phyloP scores from a whole-genome alignment of 2,329 filamentous ascomycete species.

The Pseudogymnoascus sp. region DNA sequence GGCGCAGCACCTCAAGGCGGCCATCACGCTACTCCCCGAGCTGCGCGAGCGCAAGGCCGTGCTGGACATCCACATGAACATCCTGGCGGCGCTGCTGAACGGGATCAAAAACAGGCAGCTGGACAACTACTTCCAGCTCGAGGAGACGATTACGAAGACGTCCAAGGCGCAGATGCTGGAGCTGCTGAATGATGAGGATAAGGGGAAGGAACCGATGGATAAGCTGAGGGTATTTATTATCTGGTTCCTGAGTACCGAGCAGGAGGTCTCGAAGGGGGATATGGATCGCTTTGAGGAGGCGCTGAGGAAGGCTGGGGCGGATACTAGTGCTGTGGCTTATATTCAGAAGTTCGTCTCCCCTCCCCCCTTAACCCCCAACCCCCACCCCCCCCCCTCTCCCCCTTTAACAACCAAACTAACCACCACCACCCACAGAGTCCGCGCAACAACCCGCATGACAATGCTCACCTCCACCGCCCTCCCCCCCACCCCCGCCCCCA shows the following conservation, averaged over 20 bases:
- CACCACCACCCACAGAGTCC: conserved; percentile 49
- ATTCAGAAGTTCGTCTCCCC: conserved; percentile 63
- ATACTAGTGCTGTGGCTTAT: conserved; percentile 73
- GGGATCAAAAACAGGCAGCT: conserved; percentile 93
- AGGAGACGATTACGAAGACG: conserved; percentile 87
- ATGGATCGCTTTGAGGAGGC: conserved; percentile 82
- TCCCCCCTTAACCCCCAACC: not conserved
- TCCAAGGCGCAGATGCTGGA: conserved; percentile 84
- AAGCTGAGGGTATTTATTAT: conserved; percentile 94
- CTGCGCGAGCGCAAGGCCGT: conserved; percentile 85
- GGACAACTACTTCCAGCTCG: conserved; percentile 92
- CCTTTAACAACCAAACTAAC: conserved; percentile 20
- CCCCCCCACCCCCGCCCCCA: conserved; percentile 48
- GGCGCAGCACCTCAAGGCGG: conserved; percentile 89
- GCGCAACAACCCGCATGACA: conserved; percentile 94
- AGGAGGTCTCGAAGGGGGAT: conserved; percentile 73
- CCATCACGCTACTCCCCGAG: conserved; percentile 86
- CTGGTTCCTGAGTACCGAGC: conserved; percentile 91
- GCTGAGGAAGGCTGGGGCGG: conserved; percentile 64
- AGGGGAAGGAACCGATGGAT: conserved; percentile 76
- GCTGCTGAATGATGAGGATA: conserved; percentile 68
- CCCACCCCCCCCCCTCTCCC: not conserved
- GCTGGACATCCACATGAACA: conserved; percentile 99
- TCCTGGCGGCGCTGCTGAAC: conserved; percentile 63
- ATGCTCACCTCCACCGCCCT: conserved; percentile 83